These are phyloP conservation scores for Stereocaulon alpinum DNA, from an alignment of 495 filamentous ascomycete genomes.

Conservation along the genomic window DNA sequence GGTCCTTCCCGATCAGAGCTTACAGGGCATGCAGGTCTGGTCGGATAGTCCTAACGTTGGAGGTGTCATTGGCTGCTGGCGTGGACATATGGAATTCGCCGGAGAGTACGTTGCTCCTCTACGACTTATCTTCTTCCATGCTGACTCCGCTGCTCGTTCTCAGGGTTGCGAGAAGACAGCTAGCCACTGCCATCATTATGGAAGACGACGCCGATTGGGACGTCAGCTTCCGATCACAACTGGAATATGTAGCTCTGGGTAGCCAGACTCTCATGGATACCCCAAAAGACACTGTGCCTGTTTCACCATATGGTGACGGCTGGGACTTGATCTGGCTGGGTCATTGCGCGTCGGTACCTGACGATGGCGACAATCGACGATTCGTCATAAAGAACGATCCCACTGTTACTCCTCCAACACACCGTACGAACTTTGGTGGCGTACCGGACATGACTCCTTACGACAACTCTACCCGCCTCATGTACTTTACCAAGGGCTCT, in stretches of 20 bases:
- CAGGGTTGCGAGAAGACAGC: constrained; percentile 32
- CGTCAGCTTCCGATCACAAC: constrained; percentile 37
- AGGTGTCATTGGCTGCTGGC: constrained; percentile 28
- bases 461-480: constrained; percentile 35
- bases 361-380: constrained; percentile 17
- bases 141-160: constrained; percentile 3
- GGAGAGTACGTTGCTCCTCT: constrained; percentile 8
- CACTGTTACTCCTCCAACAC: constrained; percentile 18
- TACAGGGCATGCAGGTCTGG: constrained; percentile 4
- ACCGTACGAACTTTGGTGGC: constrained; percentile 14
- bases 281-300: constrained; percentile 22
- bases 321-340: constrained; percentile 50
- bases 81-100: constrained; percentile 30
- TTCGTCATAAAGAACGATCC: constrained; percentile 24
- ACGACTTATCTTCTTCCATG: background rate
- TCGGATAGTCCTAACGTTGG: constrained; percentile 3
- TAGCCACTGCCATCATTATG: constrained; percentile 40
- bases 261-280: constrained; percentile 28
- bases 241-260: constrained; percentile 37
- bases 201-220: constrained; percentile 54
- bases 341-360: constrained; percentile 35
- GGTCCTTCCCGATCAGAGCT: background rate
- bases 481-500: constrained; percentile 37
- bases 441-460: constrained; percentile 19
- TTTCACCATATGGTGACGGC: constrained; percentile 44